Base-by-base conservation (phyloP, 768 basidiomycete genomes). In the Lyophyllum semitale region DNA sequence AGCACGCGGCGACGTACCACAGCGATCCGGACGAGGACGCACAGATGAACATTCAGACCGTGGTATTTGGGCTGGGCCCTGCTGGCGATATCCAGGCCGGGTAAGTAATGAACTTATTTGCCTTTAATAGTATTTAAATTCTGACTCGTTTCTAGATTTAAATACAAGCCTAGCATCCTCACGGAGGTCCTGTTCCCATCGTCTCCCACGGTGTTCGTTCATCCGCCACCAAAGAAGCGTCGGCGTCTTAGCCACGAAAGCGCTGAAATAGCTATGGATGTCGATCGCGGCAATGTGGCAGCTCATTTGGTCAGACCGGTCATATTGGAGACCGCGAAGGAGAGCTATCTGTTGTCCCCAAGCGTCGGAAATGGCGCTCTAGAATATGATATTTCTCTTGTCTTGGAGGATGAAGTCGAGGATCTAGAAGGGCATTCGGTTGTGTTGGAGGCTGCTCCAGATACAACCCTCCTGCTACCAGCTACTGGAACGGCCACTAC, bases 121-220 rank as follows among this genome's bases (percentile, higher is more conserved):
- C n/a, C 32, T 51, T 27, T 11, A 17, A 9, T 35, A 51, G 37
- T 27, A 18, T 49, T 42, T 27, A 55, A 18, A 44, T 43, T 11
- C 49, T 37, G 50, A 26, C 45, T 23, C 32, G 20, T 32, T 50
- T 45, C 38, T 35, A 85, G 84, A 49, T 85, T 78, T 54, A 84
- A 84, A 66, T 85, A 83, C 55, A 70, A 78, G 8, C 76, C 82
- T 0, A 62, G 63, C 4, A 63, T 77, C 3, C 67, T 85, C 7
- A 71, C 71, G 26, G 68, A 69, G 26, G 68, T 75, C 0, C 68
- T 84, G 13, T 84, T 84, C 65, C 79, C 82, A 3, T 55, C 63
- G 9, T 35, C 57, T 2, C 43, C 60, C 15, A 52, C 62, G 7
- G 40, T 56, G 1, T 53, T 58, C 2, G 65, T 67, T 4, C 59